Base-by-base conservation (phyloP, 768 basidiomycete genomes). In the Phylloporus rhodoxanthus region DNA sequence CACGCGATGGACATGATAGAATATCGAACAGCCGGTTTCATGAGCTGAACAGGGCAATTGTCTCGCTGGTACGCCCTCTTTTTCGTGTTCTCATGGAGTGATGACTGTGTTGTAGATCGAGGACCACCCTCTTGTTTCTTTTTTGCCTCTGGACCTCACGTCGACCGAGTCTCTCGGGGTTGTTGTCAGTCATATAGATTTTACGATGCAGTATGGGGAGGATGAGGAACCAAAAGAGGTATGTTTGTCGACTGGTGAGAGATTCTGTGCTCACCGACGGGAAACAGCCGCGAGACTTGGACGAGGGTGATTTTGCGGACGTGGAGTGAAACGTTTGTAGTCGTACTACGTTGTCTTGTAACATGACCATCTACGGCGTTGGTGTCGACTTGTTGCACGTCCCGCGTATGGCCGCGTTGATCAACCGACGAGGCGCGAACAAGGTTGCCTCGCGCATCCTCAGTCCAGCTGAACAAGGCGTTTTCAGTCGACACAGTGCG, bases 171-270 rank as follows among this genome's bases (percentile, higher is more conserved):
- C 92, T 1, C 75, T 99, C 45, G 89, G 91, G 62, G 84, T 81
- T 2, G 84, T 97, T 9, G 76, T 99, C 51, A 93, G 91, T 65
- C 93, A 99, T 66, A 88, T 99, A 47, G 96, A 99, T 71, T 95
- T 91, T 60, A 87, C 91, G 50, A 93, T 99, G 84, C 96, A 99
- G 65, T 99, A 96, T 61, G 95, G 95, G 29, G 95, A 98, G 72
- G 91, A 94, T 51, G 95, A 99, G 65, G 95, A 99, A 63, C 94
- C 95, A 14, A 92, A 87, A 74, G 91, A 91, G 81, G 89, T 87
- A 61, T 50, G 74, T 54, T 19, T 32, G 17, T 43, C 48, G 28
- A 49, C 42, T 37, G 28, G 13, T 48, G 36, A 34, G 43, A 4
- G 2, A 48, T 32, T 21, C 3, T n/a, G 43, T 41, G 49, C 45